A percentile compares a stretch with the other conserved stretches of the same genome.
Evolutionary conservation across 169 alveolate genomes (phyloP).

Genomic region (Cryptosporidium bovis): DNA sequence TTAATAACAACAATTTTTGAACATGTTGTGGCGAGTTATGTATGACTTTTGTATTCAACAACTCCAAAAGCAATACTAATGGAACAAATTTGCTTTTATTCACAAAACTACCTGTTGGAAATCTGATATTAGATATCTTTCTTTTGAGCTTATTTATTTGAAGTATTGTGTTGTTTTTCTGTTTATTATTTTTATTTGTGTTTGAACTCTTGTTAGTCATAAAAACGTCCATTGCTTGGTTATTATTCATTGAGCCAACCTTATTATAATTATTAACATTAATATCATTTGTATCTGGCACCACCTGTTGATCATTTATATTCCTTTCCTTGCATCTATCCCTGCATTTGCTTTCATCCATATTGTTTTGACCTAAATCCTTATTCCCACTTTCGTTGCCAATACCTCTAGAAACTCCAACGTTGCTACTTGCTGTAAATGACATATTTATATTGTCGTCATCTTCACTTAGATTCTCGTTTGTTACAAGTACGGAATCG

Average conservation of each 20-base stretch:
- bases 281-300: neutral
- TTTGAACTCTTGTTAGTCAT: neutral
- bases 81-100: constrained; percentile 35
- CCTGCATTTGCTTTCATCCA: too few species aligned
- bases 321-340: too few species aligned
- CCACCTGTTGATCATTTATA: neutral
- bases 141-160: constrained; percentile 33
- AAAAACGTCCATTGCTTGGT: too few species aligned
- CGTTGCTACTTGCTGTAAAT: neutral
- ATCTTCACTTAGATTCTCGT: constrained; percentile 56
- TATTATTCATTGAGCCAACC: neutral
- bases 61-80: constrained; percentile 22
- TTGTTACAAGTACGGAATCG: constrained; percentile 42
- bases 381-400: neutral
- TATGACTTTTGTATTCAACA: constrained; percentile 16
- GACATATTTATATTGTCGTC: constrained; percentile 22
- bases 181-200: neutral
- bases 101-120: constrained; percentile 23
- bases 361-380: neutral
- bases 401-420: neutral
- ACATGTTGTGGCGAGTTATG: constrained; percentile 56
- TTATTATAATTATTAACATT: neutral
- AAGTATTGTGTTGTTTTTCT: neutral
- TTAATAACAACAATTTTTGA: constrained; percentile 10
- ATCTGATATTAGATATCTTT: constrained; percentile 6